Conservation (phyloP, 768 basidiomycete genomes). For the Suillus sp. region DNA sequence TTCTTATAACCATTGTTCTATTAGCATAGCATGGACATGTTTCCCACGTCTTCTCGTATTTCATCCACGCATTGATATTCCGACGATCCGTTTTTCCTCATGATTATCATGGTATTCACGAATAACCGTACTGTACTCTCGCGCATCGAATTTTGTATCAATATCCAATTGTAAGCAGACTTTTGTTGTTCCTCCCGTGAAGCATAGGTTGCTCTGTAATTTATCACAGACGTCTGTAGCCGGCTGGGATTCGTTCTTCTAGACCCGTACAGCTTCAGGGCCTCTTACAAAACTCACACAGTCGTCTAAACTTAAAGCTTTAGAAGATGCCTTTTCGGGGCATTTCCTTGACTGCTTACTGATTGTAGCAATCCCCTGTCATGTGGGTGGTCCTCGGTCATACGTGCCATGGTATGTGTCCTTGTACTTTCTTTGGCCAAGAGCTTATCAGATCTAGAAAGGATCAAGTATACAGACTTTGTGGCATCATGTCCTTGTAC, state of each 20-base stretch:
- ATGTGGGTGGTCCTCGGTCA: slow-evolving; percentile 4
- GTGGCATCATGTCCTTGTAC: slow-evolving; percentile 22
- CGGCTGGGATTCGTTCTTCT: not conserved
- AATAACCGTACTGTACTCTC: not conserved
- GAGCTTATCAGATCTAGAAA: slow-evolving; percentile 23
- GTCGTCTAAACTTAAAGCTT: slow-evolving; percentile 1
- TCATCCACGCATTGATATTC: not conserved
- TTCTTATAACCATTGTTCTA: slow-evolving; percentile 10
- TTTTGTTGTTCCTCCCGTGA: not conserved
- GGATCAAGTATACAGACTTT: not conserved
- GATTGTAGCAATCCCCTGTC: slow-evolving; percentile 19
- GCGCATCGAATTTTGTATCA: not conserved
- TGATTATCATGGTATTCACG: slow-evolving; percentile 13
- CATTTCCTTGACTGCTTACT: slow-evolving; percentile 31
- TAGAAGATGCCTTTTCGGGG: slow-evolving; percentile 31
- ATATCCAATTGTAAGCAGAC: slow-evolving; percentile 3
- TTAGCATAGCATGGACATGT: not conserved
- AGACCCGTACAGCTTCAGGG: not conserved
- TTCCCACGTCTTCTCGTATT: not conserved
- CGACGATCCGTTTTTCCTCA: not conserved
- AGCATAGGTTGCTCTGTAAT: not conserved
- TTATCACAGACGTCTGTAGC: not conserved
- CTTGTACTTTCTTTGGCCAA: slow-evolving; percentile 31
- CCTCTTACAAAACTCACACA: not conserved
- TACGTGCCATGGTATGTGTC: slow-evolving; percentile 13